phyloP scores from a whole-genome alignment of 2,329 filamentous ascomycete genomes.

The Ophiostoma perfectum region DNA sequence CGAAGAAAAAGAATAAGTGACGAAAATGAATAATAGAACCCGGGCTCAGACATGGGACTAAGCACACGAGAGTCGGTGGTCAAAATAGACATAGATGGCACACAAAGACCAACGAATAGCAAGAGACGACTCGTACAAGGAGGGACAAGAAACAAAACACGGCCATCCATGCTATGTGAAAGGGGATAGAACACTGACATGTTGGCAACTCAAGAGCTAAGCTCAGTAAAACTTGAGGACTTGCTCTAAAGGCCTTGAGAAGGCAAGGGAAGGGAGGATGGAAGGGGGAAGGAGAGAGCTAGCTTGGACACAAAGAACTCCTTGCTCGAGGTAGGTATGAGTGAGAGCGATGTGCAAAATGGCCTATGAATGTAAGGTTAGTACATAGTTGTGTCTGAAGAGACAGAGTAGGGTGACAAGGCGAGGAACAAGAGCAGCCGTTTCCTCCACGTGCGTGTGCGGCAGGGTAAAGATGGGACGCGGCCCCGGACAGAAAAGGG shows the following conservation, averaged over 20 bases:
- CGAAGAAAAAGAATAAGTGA: neutral
- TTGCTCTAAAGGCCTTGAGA: neutral
- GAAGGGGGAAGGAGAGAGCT: neutral
- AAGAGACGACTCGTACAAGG: no score
- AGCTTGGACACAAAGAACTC: neutral
- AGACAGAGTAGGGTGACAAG: neutral
- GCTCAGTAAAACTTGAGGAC: neutral
- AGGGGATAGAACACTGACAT: neutral
- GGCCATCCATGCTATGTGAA: neutral
- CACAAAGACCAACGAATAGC: no score
- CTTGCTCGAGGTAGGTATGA: neutral
- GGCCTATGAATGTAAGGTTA: neutral
- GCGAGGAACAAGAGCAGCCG: neutral
- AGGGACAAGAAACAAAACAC: neutral
- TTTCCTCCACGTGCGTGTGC: conserved; percentile 15
- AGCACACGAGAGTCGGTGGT: neutral
- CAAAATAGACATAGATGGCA: neutral
- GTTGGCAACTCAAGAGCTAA: neutral
- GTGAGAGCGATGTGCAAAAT: neutral
- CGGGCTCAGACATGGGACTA: neutral
- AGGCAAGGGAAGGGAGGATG: neutral
- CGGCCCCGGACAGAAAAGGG: neutral
- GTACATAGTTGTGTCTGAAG: neutral
- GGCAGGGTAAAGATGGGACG: conserved; percentile 10
- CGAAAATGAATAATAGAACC: neutral